Evolutionary conservation across 352 stramenopile species (phyloP).

Genomic region (Plasmopara viticola): DNA sequence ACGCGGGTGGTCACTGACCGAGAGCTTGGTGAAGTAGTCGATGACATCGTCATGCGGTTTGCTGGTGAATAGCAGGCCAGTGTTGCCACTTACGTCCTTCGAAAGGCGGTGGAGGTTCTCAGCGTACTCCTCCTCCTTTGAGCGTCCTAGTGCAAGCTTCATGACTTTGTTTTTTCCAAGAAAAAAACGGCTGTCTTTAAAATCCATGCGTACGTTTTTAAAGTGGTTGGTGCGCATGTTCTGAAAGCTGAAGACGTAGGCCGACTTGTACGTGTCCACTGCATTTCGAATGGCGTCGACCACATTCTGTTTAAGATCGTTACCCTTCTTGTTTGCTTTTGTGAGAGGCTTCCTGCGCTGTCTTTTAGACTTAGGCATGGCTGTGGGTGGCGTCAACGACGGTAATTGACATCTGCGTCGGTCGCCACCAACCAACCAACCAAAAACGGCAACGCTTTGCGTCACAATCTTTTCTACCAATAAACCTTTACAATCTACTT

Average conservation of each 20-base stretch:
- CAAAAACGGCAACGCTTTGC: background rate
- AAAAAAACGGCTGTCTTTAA: constrained; percentile 94
- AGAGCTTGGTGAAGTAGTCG: constrained; percentile 90
- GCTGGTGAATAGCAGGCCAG: constrained; percentile 95
- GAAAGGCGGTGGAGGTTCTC: constrained; percentile 91
- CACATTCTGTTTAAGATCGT: constrained; percentile 93
- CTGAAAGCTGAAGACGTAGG: constrained; percentile 96
- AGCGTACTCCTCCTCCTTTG: constrained; percentile 94
- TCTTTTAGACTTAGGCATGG: constrained; percentile 86
- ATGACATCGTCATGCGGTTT: constrained; percentile 82
- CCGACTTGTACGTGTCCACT: constrained; percentile 88
- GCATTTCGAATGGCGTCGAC: constrained; percentile 91
- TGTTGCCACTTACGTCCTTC: constrained; percentile 88
- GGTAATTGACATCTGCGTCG: too few species aligned
- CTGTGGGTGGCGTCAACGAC: background rate
- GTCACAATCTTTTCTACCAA: constrained; percentile 38
- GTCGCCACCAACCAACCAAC: too few species aligned
- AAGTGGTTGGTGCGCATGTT: constrained; percentile 99
- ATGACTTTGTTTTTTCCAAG: constrained; percentile 99
- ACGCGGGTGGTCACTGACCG: constrained; percentile 90
- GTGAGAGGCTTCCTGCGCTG: constrained; percentile 89
- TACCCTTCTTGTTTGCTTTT: constrained; percentile 94
- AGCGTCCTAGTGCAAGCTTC: constrained; percentile 93
- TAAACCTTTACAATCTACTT: constrained; percentile 4
- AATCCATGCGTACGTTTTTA: constrained; percentile 96